These are phyloP conservation scores for Acacia confusa DNA, from an alignment of 306 rosid species.

Conservation along the genomic window DNA sequence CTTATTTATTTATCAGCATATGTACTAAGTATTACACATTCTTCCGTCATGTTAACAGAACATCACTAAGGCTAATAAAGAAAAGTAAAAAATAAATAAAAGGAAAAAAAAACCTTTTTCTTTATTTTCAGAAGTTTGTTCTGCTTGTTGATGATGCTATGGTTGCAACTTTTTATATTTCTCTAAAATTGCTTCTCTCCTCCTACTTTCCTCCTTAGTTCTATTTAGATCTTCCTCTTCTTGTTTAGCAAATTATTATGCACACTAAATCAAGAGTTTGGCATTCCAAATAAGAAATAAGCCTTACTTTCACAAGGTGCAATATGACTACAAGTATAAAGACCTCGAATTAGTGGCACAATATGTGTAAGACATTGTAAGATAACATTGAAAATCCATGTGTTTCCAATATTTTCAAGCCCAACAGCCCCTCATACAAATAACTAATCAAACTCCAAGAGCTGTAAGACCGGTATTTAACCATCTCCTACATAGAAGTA, in stretches of 20 bases:
- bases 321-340: conserved; percentile 51
- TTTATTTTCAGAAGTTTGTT: conserved; percentile 38
- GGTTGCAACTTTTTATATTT: conserved; percentile 66
- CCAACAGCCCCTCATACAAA: conserved; percentile 74
- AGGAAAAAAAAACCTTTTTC: no score
- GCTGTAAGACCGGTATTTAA: background rate
- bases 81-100: background rate
- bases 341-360: conserved; percentile 65
- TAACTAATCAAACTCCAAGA: conserved; percentile 5
- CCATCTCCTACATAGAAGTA: background rate
- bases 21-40: background rate
- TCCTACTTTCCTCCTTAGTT: conserved; percentile 93
- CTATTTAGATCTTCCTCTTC: conserved; percentile 92
- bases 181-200: conserved; percentile 88
- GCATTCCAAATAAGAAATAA: no score
- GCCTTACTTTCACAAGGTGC: conserved; percentile 48
- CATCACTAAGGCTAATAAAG: background rate
- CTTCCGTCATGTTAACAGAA: background rate
- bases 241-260: conserved; percentile 56
- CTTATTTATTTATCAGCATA: background rate
- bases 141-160: conserved; percentile 40
- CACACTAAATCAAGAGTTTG: background rate
- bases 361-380: conserved; percentile 91
- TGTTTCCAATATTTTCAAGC: conserved; percentile 73
- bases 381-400: conserved; percentile 81